A percentile compares a stretch with the other conserved stretches of the same genome.
phyloP scores from a whole-genome alignment of 177 flowering plant genomes.

The Vitis hybrid region DNA sequence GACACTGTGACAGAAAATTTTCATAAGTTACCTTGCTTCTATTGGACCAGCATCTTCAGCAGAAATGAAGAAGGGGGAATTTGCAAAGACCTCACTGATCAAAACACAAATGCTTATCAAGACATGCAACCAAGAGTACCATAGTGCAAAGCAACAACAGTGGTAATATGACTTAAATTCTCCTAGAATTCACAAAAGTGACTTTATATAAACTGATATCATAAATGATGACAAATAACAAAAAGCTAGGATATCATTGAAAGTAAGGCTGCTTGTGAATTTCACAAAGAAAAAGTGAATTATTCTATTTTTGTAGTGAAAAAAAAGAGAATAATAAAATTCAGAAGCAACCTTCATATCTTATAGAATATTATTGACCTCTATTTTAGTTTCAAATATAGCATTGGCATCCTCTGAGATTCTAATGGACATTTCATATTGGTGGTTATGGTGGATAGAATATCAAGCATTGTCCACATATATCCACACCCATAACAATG shows the following conservation, averaged over 20 bases:
- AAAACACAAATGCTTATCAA: conserved; percentile 12
- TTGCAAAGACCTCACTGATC: conserved; percentile 80
- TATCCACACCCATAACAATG: too few relatives aligned
- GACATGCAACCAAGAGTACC: background rate
- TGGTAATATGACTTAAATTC: conserved; percentile 1
- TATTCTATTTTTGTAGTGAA: background rate
- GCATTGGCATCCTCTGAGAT: too few relatives aligned
- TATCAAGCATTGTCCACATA: too few relatives aligned
- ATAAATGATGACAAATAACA: background rate
- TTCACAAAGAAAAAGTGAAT: background rate
- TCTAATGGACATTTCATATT: too few relatives aligned
- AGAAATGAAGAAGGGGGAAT: conserved; percentile 91
- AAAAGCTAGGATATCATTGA: background rate
- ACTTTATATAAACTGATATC: background rate
- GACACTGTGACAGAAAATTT: background rate
- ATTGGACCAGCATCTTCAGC: conserved; percentile 76
- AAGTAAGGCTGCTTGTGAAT: background rate
- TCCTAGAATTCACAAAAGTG: background rate
- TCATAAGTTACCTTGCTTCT: conserved; percentile 46
- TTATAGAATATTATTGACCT: too few relatives aligned
- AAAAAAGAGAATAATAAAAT: background rate
- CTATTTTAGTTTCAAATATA: too few relatives aligned
- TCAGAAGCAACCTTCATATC: too few relatives aligned
- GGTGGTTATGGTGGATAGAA: too few relatives aligned
- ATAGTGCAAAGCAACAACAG: background rate